Base-by-base conservation (phyloP, 495 filamentous ascomycete genomes). In the Penicillium samsonianum region DNA sequence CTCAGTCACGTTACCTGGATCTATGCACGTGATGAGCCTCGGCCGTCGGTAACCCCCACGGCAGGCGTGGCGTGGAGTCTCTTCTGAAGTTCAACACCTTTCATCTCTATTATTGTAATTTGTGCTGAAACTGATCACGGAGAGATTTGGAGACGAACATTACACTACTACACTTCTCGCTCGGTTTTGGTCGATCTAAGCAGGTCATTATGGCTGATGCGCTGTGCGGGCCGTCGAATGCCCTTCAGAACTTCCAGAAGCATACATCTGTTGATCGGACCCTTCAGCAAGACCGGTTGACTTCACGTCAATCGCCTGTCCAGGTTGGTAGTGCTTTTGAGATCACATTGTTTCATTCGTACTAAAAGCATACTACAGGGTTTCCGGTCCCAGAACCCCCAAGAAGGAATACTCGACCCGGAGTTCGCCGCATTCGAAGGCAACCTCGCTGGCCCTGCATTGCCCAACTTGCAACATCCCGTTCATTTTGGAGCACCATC, bases 191-290 rank as follows among this genome's bases (percentile, higher is more conserved):
- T 40, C 22, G 26, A n/a, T 20, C 45, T 20, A 14, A 59, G 30
- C 25, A 46, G 5, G 54, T 41, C 70, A 72, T 62, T 71, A 95
- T 96, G 92, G 79, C 87, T 46, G 91, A 95, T 69, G 80, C 81
- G 57, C 79, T 96, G 49, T 98, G 93, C 72, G 91, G 93, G 42
- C 91, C 93, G 23, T 92, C 92, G 11, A 96, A 92, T 73, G 85
- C 91, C 58, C 84, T 94, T 38, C 89, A 94, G 67, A 89, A 83
- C 64, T 87, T 96, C 63, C 83, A 90, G 63, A 88, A 92, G 62
- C 92, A 96, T 73, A 78, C 85, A 5, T 81, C 86, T 11, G 81
- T 85, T 45, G 90, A 98, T 68, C 80, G 89, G 17, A 87, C 88
- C 5, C 79, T 93, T 42, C 92, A 97, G 64, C 93, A 96, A 71